Evolutionary conservation across 2,329 filamentous ascomycete species (phyloP).

Genomic region (Davidsoniella australis): DNA sequence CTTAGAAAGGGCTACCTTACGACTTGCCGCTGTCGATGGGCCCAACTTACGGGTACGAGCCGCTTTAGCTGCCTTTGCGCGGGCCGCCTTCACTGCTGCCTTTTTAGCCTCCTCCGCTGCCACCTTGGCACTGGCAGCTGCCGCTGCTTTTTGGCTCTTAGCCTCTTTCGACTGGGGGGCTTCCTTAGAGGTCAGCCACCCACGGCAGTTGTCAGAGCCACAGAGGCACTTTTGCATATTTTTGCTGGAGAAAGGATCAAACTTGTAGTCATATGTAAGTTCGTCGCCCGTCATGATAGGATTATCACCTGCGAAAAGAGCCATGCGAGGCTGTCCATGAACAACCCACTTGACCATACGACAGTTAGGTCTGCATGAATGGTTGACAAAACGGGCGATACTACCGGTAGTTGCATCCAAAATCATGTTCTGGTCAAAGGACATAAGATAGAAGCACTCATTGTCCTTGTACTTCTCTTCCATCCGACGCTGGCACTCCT

Average conservation of each 20-base stretch:
- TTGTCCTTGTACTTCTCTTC: conserved; percentile 86
- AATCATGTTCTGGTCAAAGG: conserved; percentile 95
- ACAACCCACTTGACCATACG: conserved; percentile 98
- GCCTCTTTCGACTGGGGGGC: conserved; percentile 30
- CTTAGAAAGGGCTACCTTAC: neutral
- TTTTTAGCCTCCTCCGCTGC: conserved; percentile 27
- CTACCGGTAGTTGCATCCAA: conserved; percentile 93
- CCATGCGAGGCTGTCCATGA: conserved; percentile 84
- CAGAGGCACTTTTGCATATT: conserved; percentile 52
- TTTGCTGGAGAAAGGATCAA: conserved; percentile 51
- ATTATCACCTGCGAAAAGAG: conserved; percentile 76
- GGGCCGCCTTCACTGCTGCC: neutral
- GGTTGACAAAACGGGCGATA: conserved; percentile 94
- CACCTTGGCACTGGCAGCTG: conserved; percentile 27
- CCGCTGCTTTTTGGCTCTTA: conserved; percentile 18
- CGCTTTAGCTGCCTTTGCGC: conserved; percentile 13
- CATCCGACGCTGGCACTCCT: conserved; percentile 87
- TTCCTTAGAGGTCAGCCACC: conserved; percentile 44
- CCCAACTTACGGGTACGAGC: neutral
- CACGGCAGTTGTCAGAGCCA: conserved; percentile 45
- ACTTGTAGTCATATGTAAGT: conserved; percentile 81
- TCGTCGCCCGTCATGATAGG: conserved; percentile 92
- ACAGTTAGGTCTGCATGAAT: conserved; percentile 92
- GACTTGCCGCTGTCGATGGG: no score
- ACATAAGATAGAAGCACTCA: conserved; percentile 97